Evolutionary conservation across 306 rosid genomes (phyloP), one percentile per base, ranked within the genome.

Genomic region (Cicer bijugum): DNA sequence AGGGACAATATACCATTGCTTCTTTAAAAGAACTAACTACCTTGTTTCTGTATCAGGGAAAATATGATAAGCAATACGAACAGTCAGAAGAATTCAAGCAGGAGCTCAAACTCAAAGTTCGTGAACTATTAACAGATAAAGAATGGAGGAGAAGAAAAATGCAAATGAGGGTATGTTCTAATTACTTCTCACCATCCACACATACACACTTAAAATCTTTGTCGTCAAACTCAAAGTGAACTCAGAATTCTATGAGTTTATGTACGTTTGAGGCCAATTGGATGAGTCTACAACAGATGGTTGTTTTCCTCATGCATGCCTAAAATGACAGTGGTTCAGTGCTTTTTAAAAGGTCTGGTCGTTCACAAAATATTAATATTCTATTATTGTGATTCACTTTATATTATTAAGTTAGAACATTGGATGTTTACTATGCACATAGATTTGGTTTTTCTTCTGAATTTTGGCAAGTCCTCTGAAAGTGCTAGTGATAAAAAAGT

Each of bases 111-210:
- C 72, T 88, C 77, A 94, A 91, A 79, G 99, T 95, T 80, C 86
- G 96, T 79, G 97, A 91, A 86, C 82, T 95, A 72, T 86, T 95
- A 82, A 91, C 99, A 39, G 96, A 95, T 46, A 97, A 95, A 83
- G 97, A 95, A 86, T 95, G 99, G 99, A 87, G 97, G 82, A 90
- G 97, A 86, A 85, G 96, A 79, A 94, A 94, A 88, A 94, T 89
- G 96, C 96, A 88, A 85, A 91, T 91, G 99, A 87, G 99, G 91
- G 97, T 91, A 88, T 72, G 91, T 57, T 46, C 66, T 59, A 75
- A 63, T 35, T 20, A 46, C n/a, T 12, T 35, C 72, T 23, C 17
- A 23, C 57, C 44, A 17, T n/a, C 9, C 57, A 44, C 62, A 2
- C 38, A 43, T 42, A 14, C 48, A 43, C 74, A 9, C 73, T 67